Evolutionary conservation across 2,329 filamentous ascomycete genomes (phyloP).

Genomic region (Penicillium sp.): DNA sequence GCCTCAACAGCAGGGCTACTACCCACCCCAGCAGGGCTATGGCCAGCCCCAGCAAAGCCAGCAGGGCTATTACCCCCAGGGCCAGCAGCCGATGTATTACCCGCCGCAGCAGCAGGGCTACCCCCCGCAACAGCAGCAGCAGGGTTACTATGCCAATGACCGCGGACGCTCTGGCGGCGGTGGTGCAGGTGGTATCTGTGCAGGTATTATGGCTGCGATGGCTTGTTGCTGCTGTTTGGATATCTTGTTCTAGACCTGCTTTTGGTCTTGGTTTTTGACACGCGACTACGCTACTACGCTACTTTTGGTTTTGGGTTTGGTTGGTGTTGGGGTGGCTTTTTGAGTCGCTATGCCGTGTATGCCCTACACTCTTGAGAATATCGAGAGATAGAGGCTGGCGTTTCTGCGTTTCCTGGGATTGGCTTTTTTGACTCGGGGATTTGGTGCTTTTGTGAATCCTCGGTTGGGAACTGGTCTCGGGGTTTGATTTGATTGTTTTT

Average conservation of each 20-base stretch:
- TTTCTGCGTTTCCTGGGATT: not conserved
- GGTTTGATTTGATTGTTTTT: not conserved
- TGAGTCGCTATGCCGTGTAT: not conserved
- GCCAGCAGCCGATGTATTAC: slow-evolving; percentile 27
- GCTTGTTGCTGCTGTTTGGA: slow-evolving; percentile 53
- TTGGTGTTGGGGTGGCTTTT: not conserved
- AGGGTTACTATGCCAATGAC: slow-evolving; percentile 39
- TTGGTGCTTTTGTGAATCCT: not conserved
- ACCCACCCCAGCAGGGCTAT: slow-evolving; percentile 25
- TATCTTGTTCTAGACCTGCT: slow-evolving; percentile 39
- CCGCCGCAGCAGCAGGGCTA: slow-evolving; percentile 39
- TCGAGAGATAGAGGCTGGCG: not conserved
- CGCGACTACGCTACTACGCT: not conserved
- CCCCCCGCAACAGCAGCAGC: slow-evolving; percentile 40
- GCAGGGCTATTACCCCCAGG: slow-evolving; percentile 25
- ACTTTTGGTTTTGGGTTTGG: not conserved
- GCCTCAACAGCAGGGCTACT: slow-evolving; percentile 24
- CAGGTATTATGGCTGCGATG: slow-evolving; percentile 47
- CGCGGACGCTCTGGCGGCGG: slow-evolving; percentile 27
- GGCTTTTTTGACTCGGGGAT: slow-evolving; percentile 2
- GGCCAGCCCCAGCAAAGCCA: slow-evolving; percentile 29
- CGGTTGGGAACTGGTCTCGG: not conserved
- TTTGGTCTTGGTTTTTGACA: not conserved
- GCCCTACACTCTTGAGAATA: not conserved
- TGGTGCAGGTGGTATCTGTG: slow-evolving; percentile 42